phyloP scores from a whole-genome alignment of 495 filamentous ascomycete species.

The Gamarada debralockiae region DNA sequence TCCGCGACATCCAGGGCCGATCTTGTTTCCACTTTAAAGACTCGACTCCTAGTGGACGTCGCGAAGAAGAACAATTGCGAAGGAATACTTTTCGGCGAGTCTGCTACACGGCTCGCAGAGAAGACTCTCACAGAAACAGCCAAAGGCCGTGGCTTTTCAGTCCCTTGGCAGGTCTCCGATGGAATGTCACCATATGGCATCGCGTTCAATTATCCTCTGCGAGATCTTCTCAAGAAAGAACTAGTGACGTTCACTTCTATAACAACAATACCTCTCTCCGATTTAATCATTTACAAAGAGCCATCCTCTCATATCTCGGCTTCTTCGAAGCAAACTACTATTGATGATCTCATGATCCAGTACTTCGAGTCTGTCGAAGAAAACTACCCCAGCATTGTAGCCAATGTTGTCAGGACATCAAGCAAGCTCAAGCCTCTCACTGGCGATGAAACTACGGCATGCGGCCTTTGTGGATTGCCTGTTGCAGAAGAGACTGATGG shows the following conservation, averaged over 20 bases:
- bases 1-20: conserved; percentile 75
- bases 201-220: conserved; percentile 64
- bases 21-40: conserved; percentile 64
- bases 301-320: conserved; percentile 39
- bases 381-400: conserved; percentile 86
- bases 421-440: conserved; percentile 58
- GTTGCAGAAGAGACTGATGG: conserved; percentile 35
- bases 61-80: conserved; percentile 58
- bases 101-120: conserved; percentile 82
- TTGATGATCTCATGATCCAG: conserved; percentile 83
- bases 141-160: conserved; percentile 78
- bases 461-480: conserved; percentile 48
- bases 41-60: conserved; percentile 60
- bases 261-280: conserved; percentile 44
- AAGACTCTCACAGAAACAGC: conserved; percentile 82
- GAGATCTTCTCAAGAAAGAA: conserved; percentile 81
- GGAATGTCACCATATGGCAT: conserved; percentile 58
- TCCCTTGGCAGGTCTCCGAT: conserved; percentile 80
- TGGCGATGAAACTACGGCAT: conserved; percentile 18
- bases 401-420: conserved; percentile 87
- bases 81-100: conserved; percentile 76
- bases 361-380: conserved; percentile 87
- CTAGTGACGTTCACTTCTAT: conserved; percentile 57
- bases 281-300: conserved; percentile 41
- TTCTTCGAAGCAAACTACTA: conserved; percentile 72